phyloP scores from a whole-genome alignment of 495 filamentous ascomycete genomes.

The Xanthoparmelia taractica region DNA sequence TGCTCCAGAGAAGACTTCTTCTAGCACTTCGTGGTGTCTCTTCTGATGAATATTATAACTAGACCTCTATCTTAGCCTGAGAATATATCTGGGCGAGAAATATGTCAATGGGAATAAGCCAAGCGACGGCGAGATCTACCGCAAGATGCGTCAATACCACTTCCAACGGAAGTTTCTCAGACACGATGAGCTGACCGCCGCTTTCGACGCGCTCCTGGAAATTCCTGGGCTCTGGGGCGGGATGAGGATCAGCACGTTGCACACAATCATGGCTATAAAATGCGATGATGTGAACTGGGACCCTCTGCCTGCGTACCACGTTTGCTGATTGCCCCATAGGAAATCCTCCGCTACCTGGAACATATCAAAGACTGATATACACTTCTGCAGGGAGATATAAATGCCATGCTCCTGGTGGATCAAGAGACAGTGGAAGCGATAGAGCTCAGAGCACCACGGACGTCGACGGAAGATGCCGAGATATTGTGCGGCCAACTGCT shows the following conservation, averaged over 20 bases:
- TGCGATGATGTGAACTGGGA: background rate
- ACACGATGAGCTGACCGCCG: background rate
- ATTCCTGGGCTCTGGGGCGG: background rate
- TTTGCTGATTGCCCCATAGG: background rate
- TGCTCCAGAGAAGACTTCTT: no score
- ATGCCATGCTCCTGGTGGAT: background rate
- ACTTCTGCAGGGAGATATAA: background rate
- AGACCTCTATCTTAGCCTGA: no score
- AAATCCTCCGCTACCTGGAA: background rate
- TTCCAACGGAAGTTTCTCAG: slow-evolving; percentile 1
- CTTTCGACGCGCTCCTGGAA: background rate
- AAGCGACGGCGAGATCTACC: slow-evolving; percentile 36
- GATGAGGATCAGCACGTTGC: background rate
- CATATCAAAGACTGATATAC: background rate
- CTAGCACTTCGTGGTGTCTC: no score
- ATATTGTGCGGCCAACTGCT: no score
- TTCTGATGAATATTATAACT: no score
- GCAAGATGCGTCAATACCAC: slow-evolving; percentile 36
- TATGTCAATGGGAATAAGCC: slow-evolving; percentile 34
- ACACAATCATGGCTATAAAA: background rate
- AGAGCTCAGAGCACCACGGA: background rate
- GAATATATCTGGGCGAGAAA: slow-evolving; percentile 27
- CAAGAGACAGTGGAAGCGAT: background rate
- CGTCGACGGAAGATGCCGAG: no score
- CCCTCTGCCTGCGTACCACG: background rate